Percentiles rank a stretch among this genome's conserved stretches.
phyloP scores from a whole-genome alignment of 2,329 filamentous ascomycete genomes.

The Monilinia laxa region DNA sequence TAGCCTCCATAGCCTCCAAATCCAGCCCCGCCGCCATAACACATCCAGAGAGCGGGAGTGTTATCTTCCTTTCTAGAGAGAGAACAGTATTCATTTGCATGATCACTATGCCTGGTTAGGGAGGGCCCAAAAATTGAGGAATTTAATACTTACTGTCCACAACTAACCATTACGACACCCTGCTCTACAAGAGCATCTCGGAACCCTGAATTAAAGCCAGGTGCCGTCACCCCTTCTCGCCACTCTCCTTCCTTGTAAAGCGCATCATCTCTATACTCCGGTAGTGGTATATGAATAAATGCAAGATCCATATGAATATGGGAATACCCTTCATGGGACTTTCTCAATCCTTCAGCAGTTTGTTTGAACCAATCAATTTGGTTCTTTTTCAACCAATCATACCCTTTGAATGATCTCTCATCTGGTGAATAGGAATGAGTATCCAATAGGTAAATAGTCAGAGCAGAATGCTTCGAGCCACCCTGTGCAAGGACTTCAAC shows the following conservation, averaged over 20 bases:
- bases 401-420: conserved; percentile 83
- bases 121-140: not conserved
- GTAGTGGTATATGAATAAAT: conserved; percentile 95
- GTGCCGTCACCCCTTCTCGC: conserved; percentile 83
- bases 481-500: conserved; percentile 84
- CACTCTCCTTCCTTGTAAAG: conserved; percentile 67
- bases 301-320: conserved; percentile 93
- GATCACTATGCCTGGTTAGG: conserved; percentile 60
- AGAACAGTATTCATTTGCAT: conserved; percentile 95
- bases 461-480: conserved; percentile 77
- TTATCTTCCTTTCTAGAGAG: conserved; percentile 49
- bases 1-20: conserved; percentile 97
- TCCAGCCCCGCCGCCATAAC: conserved; percentile 86
- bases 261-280: conserved; percentile 71
- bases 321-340: conserved; percentile 78
- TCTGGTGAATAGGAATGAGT: conserved; percentile 91
- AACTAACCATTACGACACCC: conserved; percentile 82
- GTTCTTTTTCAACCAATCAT: conserved; percentile 93
- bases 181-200: conserved; percentile 83
- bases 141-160: conserved; percentile 71
- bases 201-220: conserved; percentile 88
- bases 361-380: conserved; percentile 94
- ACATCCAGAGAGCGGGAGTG: conserved; percentile 88
- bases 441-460: conserved; percentile 94
- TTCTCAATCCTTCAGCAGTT: conserved; percentile 71